Evolutionary conservation across 163 green algal genomes (phyloP).

Genomic region (Coccomyxa subellipsoidea): DNA sequence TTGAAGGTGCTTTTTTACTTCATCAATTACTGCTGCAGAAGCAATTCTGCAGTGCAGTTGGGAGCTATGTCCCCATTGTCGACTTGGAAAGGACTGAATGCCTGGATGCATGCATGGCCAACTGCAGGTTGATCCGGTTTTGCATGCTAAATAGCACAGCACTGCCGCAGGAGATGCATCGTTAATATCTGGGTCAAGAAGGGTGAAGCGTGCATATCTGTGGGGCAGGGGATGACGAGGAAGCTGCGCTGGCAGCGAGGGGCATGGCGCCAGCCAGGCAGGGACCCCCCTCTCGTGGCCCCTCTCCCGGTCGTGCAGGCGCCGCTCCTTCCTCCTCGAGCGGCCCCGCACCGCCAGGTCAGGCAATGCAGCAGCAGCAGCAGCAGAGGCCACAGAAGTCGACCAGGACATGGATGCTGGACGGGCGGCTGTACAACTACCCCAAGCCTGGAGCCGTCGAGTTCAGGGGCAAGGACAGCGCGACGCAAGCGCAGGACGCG

Average conservation of each 20-base stretch:
- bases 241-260: neutral
- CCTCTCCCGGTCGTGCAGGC: neutral
- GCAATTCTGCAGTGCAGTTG: too few relatives aligned
- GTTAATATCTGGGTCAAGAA: neutral
- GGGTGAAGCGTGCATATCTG: neutral
- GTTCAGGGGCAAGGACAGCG: conserved; percentile 31
- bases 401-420: conserved; percentile 56
- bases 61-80: too few relatives aligned
- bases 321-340: neutral
- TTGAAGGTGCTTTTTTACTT: conserved; percentile 28
- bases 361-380: neutral
- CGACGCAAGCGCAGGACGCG: conserved; percentile 28
- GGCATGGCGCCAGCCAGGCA: neutral
- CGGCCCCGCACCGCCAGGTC: neutral
- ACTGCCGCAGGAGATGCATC: neutral
- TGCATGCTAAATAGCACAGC: neutral
- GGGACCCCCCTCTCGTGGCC: neutral
- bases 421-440: conserved; percentile 80
- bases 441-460: conserved; percentile 55
- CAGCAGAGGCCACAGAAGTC: neutral
- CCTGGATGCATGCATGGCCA: neutral
- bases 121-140: neutral
- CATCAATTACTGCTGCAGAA: neutral
- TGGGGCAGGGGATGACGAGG: neutral
- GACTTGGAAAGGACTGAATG: too few relatives aligned